Base-by-base conservation (phyloP, 2,329 filamentous ascomycete species). In the Aspergillus ibericus region DNA sequence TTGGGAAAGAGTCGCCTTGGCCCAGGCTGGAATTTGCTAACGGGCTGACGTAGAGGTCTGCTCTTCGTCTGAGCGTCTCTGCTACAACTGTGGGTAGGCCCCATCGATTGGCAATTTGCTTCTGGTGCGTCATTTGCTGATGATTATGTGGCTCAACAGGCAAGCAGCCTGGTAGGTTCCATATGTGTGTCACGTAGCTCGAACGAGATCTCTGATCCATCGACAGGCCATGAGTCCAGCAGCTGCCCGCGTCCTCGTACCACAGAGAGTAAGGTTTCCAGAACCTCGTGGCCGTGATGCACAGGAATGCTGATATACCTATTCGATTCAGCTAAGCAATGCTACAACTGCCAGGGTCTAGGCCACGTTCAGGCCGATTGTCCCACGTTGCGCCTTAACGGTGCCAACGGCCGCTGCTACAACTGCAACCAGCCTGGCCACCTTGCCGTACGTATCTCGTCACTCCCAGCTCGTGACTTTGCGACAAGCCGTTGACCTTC, bases 291-390 rank as follows among this genome's bases (percentile, higher is more conserved):
- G 32, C 47, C 40, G 47, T 36, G 47, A 49, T 47, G 59, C 56
- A 44, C 58, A 53, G 40, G 40, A 53, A 40, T 42, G 36, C 61
- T 68, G 46, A 66, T 61, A 55, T 66, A 64, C 60, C 59, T 32
- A 50, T 32, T 53, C 56, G 16, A 18, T 61, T 48, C 70, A 88
- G 92, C 92, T 54, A 99, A 99, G 88, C 95, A 99, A 84, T 99
- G 95, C 87, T 99, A 99, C 79, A 95, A 98, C 82, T 99, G 95
- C 85, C 95, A 98, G 83, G 95, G 95, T 59, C 86, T 98, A 62
- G 95, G 95, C 67, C 95, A 99, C 77, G 95, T 99, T 71, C 95
- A 99, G 83, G 95, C 95, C 68, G 95, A 99, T 79, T 99, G 95
- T 85, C 95, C 95, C 71, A 98, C 95, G 63, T 86, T 99, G 65